Percentiles rank a stretch among this genome's conserved stretches.
Evolutionary conservation across 371 early-diverging fungal species (phyloP).

Genomic region (Coemansia sp.): DNA sequence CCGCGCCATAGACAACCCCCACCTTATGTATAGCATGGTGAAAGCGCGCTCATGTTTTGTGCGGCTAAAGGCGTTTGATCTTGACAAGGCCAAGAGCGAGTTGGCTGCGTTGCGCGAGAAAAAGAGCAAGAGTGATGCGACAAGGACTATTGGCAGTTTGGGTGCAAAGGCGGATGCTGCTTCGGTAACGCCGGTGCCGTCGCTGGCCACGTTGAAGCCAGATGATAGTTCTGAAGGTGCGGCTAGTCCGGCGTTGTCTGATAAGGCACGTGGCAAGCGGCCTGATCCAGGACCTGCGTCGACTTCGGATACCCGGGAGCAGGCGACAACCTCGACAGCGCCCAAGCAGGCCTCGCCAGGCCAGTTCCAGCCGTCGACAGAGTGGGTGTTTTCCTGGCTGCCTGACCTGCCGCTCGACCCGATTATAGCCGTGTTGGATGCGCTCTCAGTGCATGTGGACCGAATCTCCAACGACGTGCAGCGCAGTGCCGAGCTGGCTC

Average conservation of each 20-base stretch:
- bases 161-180: not conserved
- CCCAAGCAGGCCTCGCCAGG: conserved; percentile 53
- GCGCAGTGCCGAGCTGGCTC: conserved; percentile 15
- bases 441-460: conserved; percentile 66
- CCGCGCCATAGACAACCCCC: conserved; percentile 72
- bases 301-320: not conserved
- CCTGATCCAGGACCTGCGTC: conserved; percentile 37
- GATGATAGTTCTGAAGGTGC: not conserved
- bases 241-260: conserved; percentile 54
- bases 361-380: conserved; percentile 44
- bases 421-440: conserved; percentile 59
- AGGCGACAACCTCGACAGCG: conserved; percentile 50
- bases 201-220: not conserved
- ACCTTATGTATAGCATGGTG: conserved; percentile 75
- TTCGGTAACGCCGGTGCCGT: not conserved
- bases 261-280: conserved; percentile 62
- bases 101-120: conserved; percentile 35
- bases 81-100: conserved; percentile 62
- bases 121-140: conserved; percentile 36
- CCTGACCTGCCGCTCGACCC: conserved; percentile 65
- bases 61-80: conserved; percentile 61
- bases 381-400: conserved; percentile 64
- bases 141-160: conserved; percentile 31
- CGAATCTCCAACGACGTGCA: conserved; percentile 32
- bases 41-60: conserved; percentile 66